Evolutionary conservation across 2,329 filamentous ascomycete genomes (phyloP), one percentile per base, ranked within the genome.

Genomic region (Triangularia verruculosa): DNA sequence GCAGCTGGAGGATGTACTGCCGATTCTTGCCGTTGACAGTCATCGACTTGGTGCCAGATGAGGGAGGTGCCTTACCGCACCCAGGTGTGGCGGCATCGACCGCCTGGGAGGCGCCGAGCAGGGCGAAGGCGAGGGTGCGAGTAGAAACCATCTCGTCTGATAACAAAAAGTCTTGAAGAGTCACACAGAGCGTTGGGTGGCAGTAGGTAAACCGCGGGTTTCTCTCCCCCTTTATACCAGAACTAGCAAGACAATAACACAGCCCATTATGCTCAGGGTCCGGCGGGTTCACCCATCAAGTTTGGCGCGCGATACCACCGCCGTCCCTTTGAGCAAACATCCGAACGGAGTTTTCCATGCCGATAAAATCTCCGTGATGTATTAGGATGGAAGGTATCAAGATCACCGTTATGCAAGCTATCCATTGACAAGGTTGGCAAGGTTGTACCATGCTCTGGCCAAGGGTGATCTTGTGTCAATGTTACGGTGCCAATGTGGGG

Each of bases 21-120:
- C 78, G 74, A 47, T 69, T 70, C 66, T 75, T 75, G 64, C 74
- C 75, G 60, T 77, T 76, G 61, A 80, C 73, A 12, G 70, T 74
- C 61, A 77, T 72, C 53, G 70, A 70, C 43, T 74, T 74, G 62
- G 68, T 71, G 20, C 71, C 69, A 28, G 72, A 64, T 4, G 69
- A 66, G 6, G 73, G 66, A 30, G 59, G 66, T 15, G 61, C 59
- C 65, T 74, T 78, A 54, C 76, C 76, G 64, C 77, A 78, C 24
- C 77, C 77, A 13, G 75, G 64, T 28, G 67, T 67, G 43, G 57
- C 67, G 13, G 56, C 39, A 25, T 61, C n/a, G 43, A 59, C 61
- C 15, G 61, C 15, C 32, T 47, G 32, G 32, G 56, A 11, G 39
- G 56, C 30, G 34, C 47, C 28, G 27, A 68, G 57, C 11, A 64